Conservation (phyloP, 2,329 filamentous ascomycete species). For the Neonectria neomacrospora region DNA sequence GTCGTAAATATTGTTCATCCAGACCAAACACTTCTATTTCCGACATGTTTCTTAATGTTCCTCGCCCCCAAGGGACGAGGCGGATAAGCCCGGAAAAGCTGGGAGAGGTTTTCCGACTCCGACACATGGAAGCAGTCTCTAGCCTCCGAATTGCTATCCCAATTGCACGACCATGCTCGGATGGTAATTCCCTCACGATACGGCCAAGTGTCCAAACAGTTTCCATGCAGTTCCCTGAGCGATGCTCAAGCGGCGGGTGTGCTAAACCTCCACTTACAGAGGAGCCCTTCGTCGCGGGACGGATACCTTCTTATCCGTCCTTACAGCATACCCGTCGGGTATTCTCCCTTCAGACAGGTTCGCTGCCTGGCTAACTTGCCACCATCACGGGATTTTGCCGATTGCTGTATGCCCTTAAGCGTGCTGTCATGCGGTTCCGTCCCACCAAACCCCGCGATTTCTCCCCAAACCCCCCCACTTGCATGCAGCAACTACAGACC, state of each 20-base stretch:
- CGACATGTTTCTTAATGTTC: background rate
- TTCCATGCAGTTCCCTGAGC: background rate
- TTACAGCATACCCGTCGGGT: constrained; percentile 4
- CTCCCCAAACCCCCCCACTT: constrained; percentile 17
- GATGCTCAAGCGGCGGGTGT: too few relatives aligned
- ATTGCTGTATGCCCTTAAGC: constrained; percentile 3
- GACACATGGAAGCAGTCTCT: background rate
- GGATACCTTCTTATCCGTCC: background rate
- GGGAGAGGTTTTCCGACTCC: background rate
- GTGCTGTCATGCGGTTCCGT: constrained; percentile 11
- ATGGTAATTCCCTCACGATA: background rate
- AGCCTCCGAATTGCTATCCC: background rate
- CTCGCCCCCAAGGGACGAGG: background rate
- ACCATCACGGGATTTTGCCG: constrained; percentile 14
- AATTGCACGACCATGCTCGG: background rate
- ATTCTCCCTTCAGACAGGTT: background rate
- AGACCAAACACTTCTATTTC: background rate
- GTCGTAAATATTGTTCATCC: background rate
- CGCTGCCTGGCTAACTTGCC: constrained; percentile 5
- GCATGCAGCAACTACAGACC: background rate
- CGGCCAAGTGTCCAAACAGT: background rate
- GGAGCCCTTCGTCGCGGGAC: background rate
- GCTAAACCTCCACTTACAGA: background rate
- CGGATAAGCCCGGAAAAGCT: constrained; percentile 6
- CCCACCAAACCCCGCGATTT: constrained; percentile 23